These are phyloP conservation scores for Coprinopsis cinerea DNA, from an alignment of 768 basidiomycete species.

Conservation along the genomic window DNA sequence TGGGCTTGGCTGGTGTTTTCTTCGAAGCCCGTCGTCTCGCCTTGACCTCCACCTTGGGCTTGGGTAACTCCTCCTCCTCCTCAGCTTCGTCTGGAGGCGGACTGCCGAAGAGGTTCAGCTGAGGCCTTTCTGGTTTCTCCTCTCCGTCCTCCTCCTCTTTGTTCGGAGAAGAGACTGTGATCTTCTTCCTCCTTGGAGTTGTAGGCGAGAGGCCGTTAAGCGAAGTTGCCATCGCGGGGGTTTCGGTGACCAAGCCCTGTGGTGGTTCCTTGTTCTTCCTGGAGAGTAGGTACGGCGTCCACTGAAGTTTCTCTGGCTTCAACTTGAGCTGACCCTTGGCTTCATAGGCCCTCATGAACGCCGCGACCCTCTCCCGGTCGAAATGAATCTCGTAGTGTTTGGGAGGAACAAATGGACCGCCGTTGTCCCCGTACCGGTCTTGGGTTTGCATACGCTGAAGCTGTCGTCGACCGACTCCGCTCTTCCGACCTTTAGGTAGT, in stretches of 20 bases:
- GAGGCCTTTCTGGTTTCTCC: conserved; percentile 1
- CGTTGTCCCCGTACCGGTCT: conserved; percentile 28
- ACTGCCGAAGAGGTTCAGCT: conserved; percentile 9
- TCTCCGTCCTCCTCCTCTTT: neutral
- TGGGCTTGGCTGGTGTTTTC: neutral
- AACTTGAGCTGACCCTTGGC: conserved; percentile 72
- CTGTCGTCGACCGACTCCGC: conserved; percentile 59
- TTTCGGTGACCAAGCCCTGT: conserved; percentile 15
- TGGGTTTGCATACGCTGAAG: conserved; percentile 52
- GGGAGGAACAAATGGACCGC: conserved; percentile 56
- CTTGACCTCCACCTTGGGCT: conserved; percentile 1
- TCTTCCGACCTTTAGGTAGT: conserved; percentile 60
- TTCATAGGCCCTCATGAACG: conserved; percentile 65
- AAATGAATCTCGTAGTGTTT: conserved; percentile 71
- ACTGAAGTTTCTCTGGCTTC: conserved; percentile 82
- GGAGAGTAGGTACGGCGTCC: conserved; percentile 86
- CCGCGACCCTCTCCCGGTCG: conserved; percentile 60
- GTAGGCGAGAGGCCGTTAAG: neutral
- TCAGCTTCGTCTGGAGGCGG: conserved; percentile 14
- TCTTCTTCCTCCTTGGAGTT: neutral
- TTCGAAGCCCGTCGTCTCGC: conserved; percentile 2
- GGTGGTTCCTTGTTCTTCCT: conserved; percentile 25
- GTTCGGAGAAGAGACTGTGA: neutral
- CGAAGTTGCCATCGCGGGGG: conserved; percentile 3
- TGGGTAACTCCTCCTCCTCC: conserved; percentile 16